Percentiles rank a stretch among this genome's conserved stretches.
Evolutionary conservation across 352 stramenopile species (phyloP).

Genomic region (Pythium rishiriense): DNA sequence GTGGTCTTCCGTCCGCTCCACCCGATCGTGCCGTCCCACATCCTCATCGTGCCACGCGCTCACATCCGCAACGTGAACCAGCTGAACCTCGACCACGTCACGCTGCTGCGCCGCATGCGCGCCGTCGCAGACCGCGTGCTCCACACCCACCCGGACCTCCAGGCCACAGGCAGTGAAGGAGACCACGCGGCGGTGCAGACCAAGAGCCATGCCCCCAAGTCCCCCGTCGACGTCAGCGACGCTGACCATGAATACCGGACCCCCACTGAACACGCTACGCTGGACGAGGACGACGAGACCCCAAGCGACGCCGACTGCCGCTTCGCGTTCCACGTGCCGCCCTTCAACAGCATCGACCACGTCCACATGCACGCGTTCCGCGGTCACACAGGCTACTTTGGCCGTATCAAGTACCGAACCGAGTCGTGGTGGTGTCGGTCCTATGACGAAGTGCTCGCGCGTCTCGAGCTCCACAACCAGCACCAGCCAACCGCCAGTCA

Average conservation of each 20-base stretch:
- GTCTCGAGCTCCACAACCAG: slow-evolving; percentile 23
- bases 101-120: slow-evolving; percentile 65
- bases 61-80: slow-evolving; percentile 84
- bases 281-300: slow-evolving; percentile 4
- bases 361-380: slow-evolving; percentile 36
- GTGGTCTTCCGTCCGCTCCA: slow-evolving; percentile 78
- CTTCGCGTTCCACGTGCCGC: slow-evolving; percentile 53
- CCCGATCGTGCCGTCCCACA: slow-evolving; percentile 66
- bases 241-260: background rate
- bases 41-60: slow-evolving; percentile 76
- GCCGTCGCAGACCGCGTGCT: slow-evolving; percentile 56
- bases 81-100: slow-evolving; percentile 46
- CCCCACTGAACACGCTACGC: background rate
- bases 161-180: background rate
- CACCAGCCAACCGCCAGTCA: background rate
- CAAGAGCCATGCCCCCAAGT: background rate
- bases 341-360: slow-evolving; percentile 38
- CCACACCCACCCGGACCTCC: background rate
- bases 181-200: background rate
- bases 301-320: slow-evolving; percentile 10
- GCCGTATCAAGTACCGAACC: slow-evolving; percentile 78
- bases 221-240: slow-evolving; percentile 2
- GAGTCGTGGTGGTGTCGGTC: slow-evolving; percentile 85
- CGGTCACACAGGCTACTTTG: slow-evolving; percentile 43
- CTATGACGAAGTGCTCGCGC: slow-evolving; percentile 63